phyloP scores from a whole-genome alignment of 768 basidiomycete species.

The Xerocomus potaroensis region DNA sequence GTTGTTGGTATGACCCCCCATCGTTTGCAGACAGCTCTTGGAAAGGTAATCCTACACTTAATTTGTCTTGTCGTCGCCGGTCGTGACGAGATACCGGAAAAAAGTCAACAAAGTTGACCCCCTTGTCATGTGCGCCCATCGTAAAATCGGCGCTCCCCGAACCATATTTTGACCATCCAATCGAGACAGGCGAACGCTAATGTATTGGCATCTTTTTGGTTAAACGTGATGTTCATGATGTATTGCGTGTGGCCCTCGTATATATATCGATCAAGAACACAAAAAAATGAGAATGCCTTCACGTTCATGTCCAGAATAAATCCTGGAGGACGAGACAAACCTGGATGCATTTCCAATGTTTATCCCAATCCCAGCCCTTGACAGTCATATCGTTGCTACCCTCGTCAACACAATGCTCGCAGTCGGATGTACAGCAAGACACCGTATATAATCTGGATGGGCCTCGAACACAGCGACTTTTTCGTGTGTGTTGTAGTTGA shows the following conservation, averaged over 20 bases:
- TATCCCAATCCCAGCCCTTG: constrained; percentile 99
- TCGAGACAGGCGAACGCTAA: constrained; percentile 98
- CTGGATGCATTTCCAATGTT: constrained; percentile 96
- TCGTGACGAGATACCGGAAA: constrained; percentile 97
- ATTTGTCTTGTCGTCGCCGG: constrained; percentile 95
- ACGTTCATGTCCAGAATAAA: not conserved
- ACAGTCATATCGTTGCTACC: constrained; percentile 99
- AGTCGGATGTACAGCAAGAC: constrained; percentile 92
- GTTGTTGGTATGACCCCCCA: constrained; percentile 97
- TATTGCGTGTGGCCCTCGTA: constrained; percentile 99
- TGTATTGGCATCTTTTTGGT: constrained; percentile 96
- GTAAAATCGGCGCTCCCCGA: constrained; percentile 86
- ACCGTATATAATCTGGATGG: constrained; percentile 97
- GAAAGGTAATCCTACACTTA: constrained; percentile 99
- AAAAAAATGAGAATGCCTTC: not conserved
- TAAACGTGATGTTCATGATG: constrained; percentile 97
- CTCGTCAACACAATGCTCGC: constrained; percentile 87
- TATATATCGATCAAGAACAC: constrained; percentile 41
- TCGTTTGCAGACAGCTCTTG: constrained; percentile 96
- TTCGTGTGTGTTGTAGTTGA: constrained; percentile 99
- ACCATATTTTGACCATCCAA: constrained; percentile 98
- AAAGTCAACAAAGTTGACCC: constrained; percentile 98
- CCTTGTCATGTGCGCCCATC: constrained; percentile 98
- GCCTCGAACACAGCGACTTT: constrained; percentile 94
- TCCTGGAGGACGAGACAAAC: constrained; percentile 42